Evolutionary conservation across 306 rosid genomes (phyloP), one percentile per base, ranked within the genome.

Genomic region (Vicia faba): DNA sequence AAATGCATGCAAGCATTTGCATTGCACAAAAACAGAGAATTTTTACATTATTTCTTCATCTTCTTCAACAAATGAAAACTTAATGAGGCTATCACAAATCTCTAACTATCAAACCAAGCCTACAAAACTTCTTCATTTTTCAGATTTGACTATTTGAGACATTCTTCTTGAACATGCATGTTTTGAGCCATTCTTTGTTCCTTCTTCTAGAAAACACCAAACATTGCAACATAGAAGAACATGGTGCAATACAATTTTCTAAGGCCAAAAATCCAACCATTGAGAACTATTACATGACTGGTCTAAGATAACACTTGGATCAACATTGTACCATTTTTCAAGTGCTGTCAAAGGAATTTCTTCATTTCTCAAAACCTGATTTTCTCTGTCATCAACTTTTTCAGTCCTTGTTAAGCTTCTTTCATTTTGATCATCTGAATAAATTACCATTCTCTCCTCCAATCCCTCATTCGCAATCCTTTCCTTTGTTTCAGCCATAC

Each of bases 211-310:
- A 38, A 68, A 65, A 58, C 66, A 60, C 51, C 61, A 55, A 55
- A 65, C 72, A 66, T 72, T 79, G 64, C 68, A 70, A 28, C 45
- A 35, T 50, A 8, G 4, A 58, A 53, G 16, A 36, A 15, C 65
- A 55, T 65, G 80, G 38, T 10, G 7, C 59, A 11, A 12, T 36
- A 8, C 36, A 64, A 12, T 31, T 50, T 68, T 62, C 82, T 82
- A 82, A 19, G 80, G 70, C 91, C 91, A 88, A 83, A 85, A 85
- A 75, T 85, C 84, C 11, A 80, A 23, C 96, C 91, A 86, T 16
- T 84, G 86, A 60, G 85, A 81, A 61, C 79, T 71, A 77, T 78
- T 77, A 25, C 83, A 85, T 18, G 78, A 49, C 10, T 84, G 87
- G 81, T 83, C 86, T 40, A 80, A 73, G 39, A 79, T 49, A 58